Percentiles rank a stretch among this genome's conserved stretches.
These are phyloP conservation scores for Xerocomus brunneocitrinus DNA, from an alignment of 768 basidiomycete genomes.

Conservation along the genomic window DNA sequence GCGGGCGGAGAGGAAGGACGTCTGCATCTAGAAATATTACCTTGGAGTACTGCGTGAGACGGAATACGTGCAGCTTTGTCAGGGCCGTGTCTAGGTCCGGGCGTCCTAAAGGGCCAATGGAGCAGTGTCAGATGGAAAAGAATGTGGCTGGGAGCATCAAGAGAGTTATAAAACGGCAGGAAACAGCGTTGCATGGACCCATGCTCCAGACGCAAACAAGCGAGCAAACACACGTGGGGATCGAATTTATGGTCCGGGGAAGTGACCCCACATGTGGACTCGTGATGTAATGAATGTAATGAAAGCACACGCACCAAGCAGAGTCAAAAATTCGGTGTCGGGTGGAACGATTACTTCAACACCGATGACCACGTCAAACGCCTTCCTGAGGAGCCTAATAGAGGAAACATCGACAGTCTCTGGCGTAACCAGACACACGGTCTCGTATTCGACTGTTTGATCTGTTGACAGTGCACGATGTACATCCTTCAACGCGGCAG, in stretches of 20 bases:
- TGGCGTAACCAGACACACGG: conserved; percentile 90
- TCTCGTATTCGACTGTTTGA: conserved; percentile 54
- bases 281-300: conserved; percentile 4
- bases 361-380: conserved; percentile 83
- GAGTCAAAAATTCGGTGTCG: conserved; percentile 58
- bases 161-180: conserved; percentile 12
- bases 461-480: conserved; percentile 37
- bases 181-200: conserved; percentile 16
- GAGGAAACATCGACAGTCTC: conserved; percentile 83
- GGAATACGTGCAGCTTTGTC: conserved; percentile 95
- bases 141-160: not conserved
- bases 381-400: conserved; percentile 72
- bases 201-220: conserved; percentile 7
- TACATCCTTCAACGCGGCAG: conserved; percentile 77
- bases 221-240: conserved; percentile 8
- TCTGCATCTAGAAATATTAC: conserved; percentile 92
- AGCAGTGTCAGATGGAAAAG: conserved; percentile 9
- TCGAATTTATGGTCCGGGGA: conserved; percentile 8
- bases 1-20: conserved; percentile 79
- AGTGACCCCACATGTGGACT: not conserved
- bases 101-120: conserved; percentile 57
- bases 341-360: conserved; percentile 83
- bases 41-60: conserved; percentile 81
- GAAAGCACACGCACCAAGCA: conserved; percentile 63
- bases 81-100: conserved; percentile 90